Base-by-base conservation (phyloP, 2,329 filamentous ascomycete species). In the Aspergillus phoenicis region DNA sequence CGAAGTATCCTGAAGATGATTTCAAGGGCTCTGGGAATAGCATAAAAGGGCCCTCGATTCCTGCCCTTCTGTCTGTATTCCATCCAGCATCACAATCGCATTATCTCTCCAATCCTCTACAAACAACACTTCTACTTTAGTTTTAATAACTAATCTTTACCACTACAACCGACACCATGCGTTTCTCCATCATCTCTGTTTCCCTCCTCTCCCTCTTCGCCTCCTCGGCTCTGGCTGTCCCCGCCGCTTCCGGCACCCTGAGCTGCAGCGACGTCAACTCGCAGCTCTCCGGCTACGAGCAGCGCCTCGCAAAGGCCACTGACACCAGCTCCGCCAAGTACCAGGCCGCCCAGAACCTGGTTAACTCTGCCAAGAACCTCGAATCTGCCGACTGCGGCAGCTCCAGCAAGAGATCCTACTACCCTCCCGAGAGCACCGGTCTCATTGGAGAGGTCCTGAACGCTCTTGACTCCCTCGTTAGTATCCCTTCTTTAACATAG, bases 141-240 rank as follows among this genome's bases (percentile, higher is more conserved):
- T 41, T 49, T 48, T 28, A 11, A 30, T 26, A 49, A 49, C 13
- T 28, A 49, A 54, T 15, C 26, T 28, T 8, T n/a, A 33, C 8
- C 10, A 26, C 15, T 43, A 24, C 11, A 26, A 43, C 38, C 52
- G 33, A 11, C 52, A 43, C 20, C 22, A 54, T 54, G 52, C 52
- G 52, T 26, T 54, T 54, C 22, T 54, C 52, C 15, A 15, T 24
- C 52, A 26, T 54, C 52, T 54, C 33, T 43, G 52, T 39, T 43
- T 26, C 33, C 17, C 20, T 43, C 15, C 33, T 41, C 22, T 38
- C 52, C 33, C 33, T 54, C 7, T 26, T 54, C 22, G 33, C 52
- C 20, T 54, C 20, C 22, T 26, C 33, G 11, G 33, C 52, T 20
- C 20, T 28, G 36, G 52, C 52, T 20, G 11, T n/a, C 20, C 52